A percentile compares a stretch with the other conserved stretches of the same genome.
phyloP scores from a whole-genome alignment of 2,329 filamentous ascomycete species.

The Penicillium sp. region DNA sequence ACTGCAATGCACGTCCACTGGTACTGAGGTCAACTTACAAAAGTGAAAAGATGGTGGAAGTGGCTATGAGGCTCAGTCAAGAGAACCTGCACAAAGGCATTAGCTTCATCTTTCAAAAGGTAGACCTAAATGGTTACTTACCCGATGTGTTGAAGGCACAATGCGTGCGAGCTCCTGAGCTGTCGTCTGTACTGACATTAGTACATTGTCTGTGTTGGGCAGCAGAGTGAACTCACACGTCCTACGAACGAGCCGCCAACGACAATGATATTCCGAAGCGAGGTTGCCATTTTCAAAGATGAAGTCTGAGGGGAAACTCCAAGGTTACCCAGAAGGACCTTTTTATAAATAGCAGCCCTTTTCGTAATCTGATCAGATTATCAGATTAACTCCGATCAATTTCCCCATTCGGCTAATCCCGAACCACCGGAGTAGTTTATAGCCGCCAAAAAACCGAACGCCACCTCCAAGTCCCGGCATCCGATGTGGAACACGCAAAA shows the following conservation, averaged over 20 bases:
- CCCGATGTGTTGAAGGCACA: conserved; percentile 34
- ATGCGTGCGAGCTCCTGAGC: conserved; percentile 35
- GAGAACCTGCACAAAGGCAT: conserved; percentile 23
- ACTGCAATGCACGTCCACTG: too few relatives aligned
- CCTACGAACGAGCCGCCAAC: conserved; percentile 38
- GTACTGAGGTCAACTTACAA: conserved; percentile 20
- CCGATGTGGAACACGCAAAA: neutral
- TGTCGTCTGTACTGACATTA: conserved; percentile 21
- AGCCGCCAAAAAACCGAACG: neutral
- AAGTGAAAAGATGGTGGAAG: conserved; percentile 36
- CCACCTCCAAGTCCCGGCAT: neutral
- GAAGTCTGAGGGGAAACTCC: neutral
- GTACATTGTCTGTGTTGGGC: neutral
- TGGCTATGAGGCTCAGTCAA: conserved; percentile 35
- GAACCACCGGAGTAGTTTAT: neutral
- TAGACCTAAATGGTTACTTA: conserved; percentile 6
- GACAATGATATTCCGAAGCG: conserved; percentile 35
- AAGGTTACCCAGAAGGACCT: neutral
- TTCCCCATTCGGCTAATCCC: neutral
- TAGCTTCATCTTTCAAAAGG: neutral
- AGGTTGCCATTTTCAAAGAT: conserved; percentile 21
- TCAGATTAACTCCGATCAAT: conserved; percentile 1
- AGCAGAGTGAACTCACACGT: conserved; percentile 19
- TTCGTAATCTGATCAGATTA: conserved; percentile 2
- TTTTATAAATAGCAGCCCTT: neutral